Conservation (phyloP, 257 asterid genomes). For the Anisodus tanguticus region DNA sequence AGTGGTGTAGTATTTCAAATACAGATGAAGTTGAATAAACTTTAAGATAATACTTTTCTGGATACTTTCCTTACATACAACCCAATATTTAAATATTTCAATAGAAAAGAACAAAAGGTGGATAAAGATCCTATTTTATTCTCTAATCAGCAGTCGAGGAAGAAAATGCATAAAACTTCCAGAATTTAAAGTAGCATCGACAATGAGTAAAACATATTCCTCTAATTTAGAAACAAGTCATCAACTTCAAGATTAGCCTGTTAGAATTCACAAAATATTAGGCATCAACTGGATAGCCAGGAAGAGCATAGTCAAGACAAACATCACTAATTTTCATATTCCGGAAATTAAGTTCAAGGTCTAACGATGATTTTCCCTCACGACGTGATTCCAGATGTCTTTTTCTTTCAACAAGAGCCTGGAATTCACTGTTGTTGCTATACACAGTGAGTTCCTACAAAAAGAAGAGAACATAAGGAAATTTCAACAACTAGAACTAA, state of each 20-base stretch:
- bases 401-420: constrained; percentile 76
- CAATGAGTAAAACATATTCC: constrained; percentile 62
- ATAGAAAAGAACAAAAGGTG: not conserved
- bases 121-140: not conserved
- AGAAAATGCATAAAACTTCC: constrained; percentile 44
- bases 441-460: constrained; percentile 74
- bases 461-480: constrained; percentile 27
- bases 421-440: constrained; percentile 78
- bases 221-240: constrained; percentile 56
- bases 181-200: constrained; percentile 73
- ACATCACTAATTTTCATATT: constrained; percentile 80
- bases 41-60: not conserved
- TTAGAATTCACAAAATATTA: constrained; percentile 39
- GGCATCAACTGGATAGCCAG: constrained; percentile 67
- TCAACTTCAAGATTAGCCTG: constrained; percentile 32
- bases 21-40: not conserved
- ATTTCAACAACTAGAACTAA: constrained; percentile 29
- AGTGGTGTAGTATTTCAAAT: not conserved
- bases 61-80: not conserved
- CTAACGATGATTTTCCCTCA: constrained; percentile 40
- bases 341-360: constrained; percentile 51
- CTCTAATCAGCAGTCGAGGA: too few species aligned
- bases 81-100: not conserved
- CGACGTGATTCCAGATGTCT: constrained; percentile 46
- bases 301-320: constrained; percentile 88